These are phyloP conservation scores for Phytopythium sindhum DNA, from an alignment of 352 stramenopile species.

Conservation along the genomic window DNA sequence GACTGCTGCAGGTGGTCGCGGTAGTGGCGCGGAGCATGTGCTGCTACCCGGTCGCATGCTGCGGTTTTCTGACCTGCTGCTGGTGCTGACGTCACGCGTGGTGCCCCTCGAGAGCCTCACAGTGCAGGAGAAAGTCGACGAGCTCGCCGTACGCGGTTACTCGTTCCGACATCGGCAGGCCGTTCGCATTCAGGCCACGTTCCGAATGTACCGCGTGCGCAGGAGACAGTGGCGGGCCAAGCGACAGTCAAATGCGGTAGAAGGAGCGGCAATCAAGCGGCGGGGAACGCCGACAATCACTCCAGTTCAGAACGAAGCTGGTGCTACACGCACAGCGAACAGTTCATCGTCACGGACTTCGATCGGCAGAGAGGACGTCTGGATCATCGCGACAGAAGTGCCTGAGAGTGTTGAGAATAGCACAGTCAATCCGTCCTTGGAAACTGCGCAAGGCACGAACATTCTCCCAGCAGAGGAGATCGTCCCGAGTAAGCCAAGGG, in stretches of 20 bases:
- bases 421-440: neutral
- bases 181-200: constrained; percentile 60
- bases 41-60: constrained; percentile 61
- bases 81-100: constrained; percentile 66
- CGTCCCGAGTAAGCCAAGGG: neutral
- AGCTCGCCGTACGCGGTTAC: constrained; percentile 69
- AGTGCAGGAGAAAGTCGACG: constrained; percentile 81
- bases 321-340: neutral
- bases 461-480: neutral
- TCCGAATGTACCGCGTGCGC: constrained; percentile 55
- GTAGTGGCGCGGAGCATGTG: constrained; percentile 1
- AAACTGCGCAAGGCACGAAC: neutral
- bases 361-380: neutral
- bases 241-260: neutral
- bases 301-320: neutral
- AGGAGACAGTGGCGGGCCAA: constrained; percentile 11
- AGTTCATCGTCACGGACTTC: neutral
- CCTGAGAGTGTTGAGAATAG: neutral
- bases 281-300: neutral
- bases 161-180: constrained; percentile 57
- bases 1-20: neutral
- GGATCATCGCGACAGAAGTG: constrained; percentile 7
- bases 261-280: neutral
- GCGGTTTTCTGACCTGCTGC: constrained; percentile 66
- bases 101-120: constrained; percentile 68